Percentiles rank a stretch among this genome's conserved stretches.
Conservation (phyloP, 2,329 filamentous ascomycete species). For the Pyrenochaeta sp. region DNA sequence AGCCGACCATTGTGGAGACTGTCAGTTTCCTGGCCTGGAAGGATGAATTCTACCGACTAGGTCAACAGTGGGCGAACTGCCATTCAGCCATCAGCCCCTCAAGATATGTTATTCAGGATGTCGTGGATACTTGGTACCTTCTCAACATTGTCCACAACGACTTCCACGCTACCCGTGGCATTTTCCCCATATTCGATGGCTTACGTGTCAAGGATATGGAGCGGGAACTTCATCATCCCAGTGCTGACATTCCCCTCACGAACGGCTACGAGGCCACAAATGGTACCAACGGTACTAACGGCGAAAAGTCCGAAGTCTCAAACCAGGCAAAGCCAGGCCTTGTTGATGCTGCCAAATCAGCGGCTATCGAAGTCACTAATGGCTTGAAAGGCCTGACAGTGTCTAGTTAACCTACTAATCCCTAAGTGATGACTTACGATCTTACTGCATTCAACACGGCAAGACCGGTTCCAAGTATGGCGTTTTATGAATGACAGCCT, state of each 20-base stretch:
- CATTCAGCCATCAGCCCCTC: constrained; percentile 80
- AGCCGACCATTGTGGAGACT: constrained; percentile 98
- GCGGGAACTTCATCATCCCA: constrained; percentile 40
- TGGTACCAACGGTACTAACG: constrained; percentile 13
- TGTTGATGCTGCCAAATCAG: constrained; percentile 38
- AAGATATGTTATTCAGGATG: constrained; percentile 77
- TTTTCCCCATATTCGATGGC: constrained; percentile 87
- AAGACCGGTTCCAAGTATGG: constrained; percentile 28
- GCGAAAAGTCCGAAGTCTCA: constrained; percentile 19
- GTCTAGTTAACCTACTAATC: constrained; percentile 30
- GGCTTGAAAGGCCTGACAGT: constrained; percentile 37
- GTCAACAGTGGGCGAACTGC: constrained; percentile 93
- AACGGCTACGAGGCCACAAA: constrained; percentile 14
- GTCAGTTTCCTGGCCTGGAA: constrained; percentile 99
- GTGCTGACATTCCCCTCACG: constrained; percentile 13
- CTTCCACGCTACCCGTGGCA: constrained; percentile 82
- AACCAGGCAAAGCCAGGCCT: constrained; percentile 26
- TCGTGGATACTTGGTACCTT: constrained; percentile 92
- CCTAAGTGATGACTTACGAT: constrained; percentile 17
- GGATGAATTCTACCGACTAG: constrained; percentile 93
- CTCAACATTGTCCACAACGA: constrained; percentile 99
- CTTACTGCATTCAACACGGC: constrained; percentile 46
- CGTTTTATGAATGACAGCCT: constrained; percentile 3
- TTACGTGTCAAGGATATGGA: constrained; percentile 74
- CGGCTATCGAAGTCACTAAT: constrained; percentile 39